Conservation (phyloP, 1,284 basidiomycete genomes). For the Trichosporon ovoides region DNA sequence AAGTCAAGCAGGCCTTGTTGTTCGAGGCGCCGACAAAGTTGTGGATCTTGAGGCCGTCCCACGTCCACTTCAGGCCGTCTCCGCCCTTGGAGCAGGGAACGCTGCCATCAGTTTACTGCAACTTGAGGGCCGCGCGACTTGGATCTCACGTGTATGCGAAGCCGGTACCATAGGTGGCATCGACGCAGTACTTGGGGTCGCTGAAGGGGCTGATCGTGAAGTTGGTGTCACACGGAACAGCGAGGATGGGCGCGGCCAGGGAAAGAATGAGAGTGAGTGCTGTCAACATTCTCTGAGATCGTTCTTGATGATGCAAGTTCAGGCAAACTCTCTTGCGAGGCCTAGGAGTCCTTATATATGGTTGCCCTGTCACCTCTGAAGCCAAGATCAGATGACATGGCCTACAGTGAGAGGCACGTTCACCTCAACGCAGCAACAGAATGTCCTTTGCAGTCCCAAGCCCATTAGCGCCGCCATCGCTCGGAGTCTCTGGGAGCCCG, state of each 20-base stretch:
- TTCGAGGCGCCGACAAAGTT: background rate
- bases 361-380: too few relatives aligned
- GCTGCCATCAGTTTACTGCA: background rate
- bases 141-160: background rate
- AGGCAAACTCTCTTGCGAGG: too few relatives aligned
- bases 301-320: too few relatives aligned
- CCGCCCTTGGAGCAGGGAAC: background rate
- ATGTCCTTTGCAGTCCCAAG: too few relatives aligned
- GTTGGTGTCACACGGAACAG: background rate
- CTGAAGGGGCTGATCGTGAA: background rate
- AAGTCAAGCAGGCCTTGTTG: background rate
- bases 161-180: background rate
- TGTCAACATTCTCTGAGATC: background rate
- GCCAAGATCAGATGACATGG: too few relatives aligned
- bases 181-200: background rate
- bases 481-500: too few relatives aligned
- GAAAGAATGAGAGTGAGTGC: background rate
- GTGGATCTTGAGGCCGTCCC: constrained; percentile 1
- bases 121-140: background rate
- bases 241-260: background rate
- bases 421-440: too few relatives aligned
- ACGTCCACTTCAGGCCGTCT: background rate
- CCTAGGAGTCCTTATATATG: too few relatives aligned
- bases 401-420: too few relatives aligned
- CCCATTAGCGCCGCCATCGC: too few relatives aligned